Percentiles rank a stretch among this genome's conserved stretches.
Conservation (phyloP, 768 basidiomycete species). For the Agrocybe praecox region DNA sequence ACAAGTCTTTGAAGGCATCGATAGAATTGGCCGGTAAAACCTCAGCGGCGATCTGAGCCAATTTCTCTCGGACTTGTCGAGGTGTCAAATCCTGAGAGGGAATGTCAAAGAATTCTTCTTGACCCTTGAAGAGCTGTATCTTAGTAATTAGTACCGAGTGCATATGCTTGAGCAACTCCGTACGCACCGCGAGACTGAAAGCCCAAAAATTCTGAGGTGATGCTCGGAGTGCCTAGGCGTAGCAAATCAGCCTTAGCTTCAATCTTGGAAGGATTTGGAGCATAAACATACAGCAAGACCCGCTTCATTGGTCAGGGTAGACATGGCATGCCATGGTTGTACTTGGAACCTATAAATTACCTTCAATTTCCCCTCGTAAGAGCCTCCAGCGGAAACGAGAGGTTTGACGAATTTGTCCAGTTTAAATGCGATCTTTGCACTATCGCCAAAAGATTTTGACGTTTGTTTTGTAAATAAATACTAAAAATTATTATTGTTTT, state of each 20-base stretch:
- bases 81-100: slow-evolving; percentile 69
- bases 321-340: slow-evolving; percentile 81
- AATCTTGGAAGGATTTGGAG: background rate
- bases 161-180: background rate
- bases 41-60: slow-evolving; percentile 58
- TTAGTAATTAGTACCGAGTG: background rate
- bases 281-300: slow-evolving; percentile 64
- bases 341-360: slow-evolving; percentile 70
- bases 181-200: slow-evolving; percentile 65
- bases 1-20: slow-evolving; percentile 58
- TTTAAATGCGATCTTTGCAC: slow-evolving; percentile 61
- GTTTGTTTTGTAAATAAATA: background rate
- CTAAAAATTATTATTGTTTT: no score
- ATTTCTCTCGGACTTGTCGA: slow-evolving; percentile 72
- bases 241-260: background rate
- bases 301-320: slow-evolving; percentile 80
- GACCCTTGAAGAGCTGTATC: slow-evolving; percentile 70
- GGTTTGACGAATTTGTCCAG: slow-evolving; percentile 67
- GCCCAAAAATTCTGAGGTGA: slow-evolving; percentile 82
- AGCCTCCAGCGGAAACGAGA: slow-evolving; percentile 55
- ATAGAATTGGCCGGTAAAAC: slow-evolving; percentile 54
- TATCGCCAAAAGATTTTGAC: slow-evolving; percentile 18
- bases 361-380: slow-evolving; percentile 75
- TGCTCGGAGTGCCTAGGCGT: slow-evolving; percentile 58
- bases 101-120: slow-evolving; percentile 81